Evolutionary conservation across 768 basidiomycete genomes (phyloP).

Genomic region (Phallus indusiatus): DNA sequence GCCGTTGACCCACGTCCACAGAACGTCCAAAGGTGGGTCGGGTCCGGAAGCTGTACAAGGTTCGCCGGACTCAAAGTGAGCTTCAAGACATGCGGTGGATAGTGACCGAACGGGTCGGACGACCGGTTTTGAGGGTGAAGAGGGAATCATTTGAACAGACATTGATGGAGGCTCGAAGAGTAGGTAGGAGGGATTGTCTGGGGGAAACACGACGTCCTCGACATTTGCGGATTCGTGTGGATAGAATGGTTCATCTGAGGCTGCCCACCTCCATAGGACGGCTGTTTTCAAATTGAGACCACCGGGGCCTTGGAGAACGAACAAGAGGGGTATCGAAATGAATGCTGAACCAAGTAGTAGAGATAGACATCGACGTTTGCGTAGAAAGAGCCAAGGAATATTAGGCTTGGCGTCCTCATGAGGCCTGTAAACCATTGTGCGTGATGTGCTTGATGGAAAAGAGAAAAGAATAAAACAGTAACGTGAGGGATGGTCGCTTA

Average conservation of each 20-base stretch:
- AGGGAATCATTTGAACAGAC: not conserved
- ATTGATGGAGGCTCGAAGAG: slow-evolving; percentile 1
- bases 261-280: not conserved
- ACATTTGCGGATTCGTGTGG: not conserved
- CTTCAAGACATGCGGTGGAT: not conserved
- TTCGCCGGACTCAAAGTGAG: not conserved
- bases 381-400: not conserved
- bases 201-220: not conserved
- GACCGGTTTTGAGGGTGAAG: not conserved
- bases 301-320: not conserved
- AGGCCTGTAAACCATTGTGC: not conserved
- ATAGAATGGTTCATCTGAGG: not conserved
- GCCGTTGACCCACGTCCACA: slow-evolving; percentile 26
- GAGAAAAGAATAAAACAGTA: not conserved
- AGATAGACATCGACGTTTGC: not conserved
- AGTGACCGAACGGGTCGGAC: not conserved
- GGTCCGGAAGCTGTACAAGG: not conserved
- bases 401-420: not conserved
- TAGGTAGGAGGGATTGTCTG: not conserved
- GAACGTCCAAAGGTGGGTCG: slow-evolving; percentile 17
- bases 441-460: not conserved
- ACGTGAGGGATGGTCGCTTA: not conserved
- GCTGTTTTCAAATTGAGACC: not conserved
- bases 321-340: not conserved
- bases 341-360: not conserved